Evolutionary conservation across 352 stramenopile species (phyloP).

Genomic region (Phytophthora parvispora): DNA sequence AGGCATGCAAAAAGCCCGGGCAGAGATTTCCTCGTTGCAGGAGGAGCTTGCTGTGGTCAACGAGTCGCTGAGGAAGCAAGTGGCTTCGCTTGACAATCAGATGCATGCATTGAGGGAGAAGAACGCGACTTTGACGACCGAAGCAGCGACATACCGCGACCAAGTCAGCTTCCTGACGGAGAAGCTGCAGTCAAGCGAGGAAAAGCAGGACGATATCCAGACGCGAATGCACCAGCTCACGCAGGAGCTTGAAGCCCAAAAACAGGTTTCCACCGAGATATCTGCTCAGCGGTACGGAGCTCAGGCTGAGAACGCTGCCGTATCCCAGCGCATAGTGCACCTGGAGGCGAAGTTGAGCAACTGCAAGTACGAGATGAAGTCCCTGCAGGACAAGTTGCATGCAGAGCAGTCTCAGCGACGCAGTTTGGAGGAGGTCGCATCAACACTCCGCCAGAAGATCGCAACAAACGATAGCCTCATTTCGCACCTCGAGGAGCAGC

Average conservation of each 20-base stretch:
- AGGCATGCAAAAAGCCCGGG: slow-evolving; percentile 64
- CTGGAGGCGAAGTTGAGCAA: slow-evolving; percentile 83
- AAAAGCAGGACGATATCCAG: slow-evolving; percentile 63
- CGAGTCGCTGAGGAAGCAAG: slow-evolving; percentile 74
- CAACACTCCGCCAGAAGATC: slow-evolving; percentile 70
- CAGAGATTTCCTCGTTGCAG: slow-evolving; percentile 60
- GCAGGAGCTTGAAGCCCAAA: slow-evolving; percentile 69
- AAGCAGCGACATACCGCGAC: slow-evolving; percentile 75
- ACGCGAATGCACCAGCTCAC: slow-evolving; percentile 57
- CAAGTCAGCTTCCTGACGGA: slow-evolving; percentile 86
- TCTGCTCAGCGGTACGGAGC: slow-evolving; percentile 81
- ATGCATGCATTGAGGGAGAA: slow-evolving; percentile 59
- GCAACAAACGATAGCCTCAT: slow-evolving; percentile 73
- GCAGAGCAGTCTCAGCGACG: slow-evolving; percentile 61
- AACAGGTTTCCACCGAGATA: slow-evolving; percentile 80
- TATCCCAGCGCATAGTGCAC: slow-evolving; percentile 82
- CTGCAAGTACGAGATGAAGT: slow-evolving; percentile 71
- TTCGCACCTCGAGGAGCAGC: slow-evolving; percentile 75
- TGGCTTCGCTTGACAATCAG: slow-evolving; percentile 67
- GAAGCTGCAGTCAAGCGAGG: slow-evolving; percentile 68
- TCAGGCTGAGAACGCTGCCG: slow-evolving; percentile 77
- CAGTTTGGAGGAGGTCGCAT: slow-evolving; percentile 74
- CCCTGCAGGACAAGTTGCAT: slow-evolving; percentile 70
- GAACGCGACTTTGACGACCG: slow-evolving; percentile 60
- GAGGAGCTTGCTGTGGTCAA: slow-evolving; percentile 76